Conservation (phyloP, 257 asterid genomes). For the Leonotis leonurus region DNA sequence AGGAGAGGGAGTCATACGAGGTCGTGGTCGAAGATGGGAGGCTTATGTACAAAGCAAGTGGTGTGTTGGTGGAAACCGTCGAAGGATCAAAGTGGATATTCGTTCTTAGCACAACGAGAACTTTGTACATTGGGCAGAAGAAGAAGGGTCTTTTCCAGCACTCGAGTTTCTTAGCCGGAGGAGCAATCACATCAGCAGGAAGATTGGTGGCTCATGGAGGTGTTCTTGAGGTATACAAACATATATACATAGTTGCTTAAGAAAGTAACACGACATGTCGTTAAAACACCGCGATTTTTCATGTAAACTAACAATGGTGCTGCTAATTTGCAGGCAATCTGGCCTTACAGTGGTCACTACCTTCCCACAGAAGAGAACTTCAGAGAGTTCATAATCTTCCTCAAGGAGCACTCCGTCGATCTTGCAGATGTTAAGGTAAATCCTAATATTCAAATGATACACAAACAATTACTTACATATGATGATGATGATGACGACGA, state of each 20-base stretch:
- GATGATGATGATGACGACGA: too few relatives aligned
- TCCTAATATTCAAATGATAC: too few relatives aligned
- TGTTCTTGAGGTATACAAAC: constrained; percentile 80
- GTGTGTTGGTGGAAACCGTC: constrained; percentile 44
- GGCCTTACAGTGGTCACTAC: constrained; percentile 98
- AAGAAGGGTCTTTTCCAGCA: constrained; percentile 78
- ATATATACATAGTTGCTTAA: neutral
- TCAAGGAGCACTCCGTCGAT: constrained; percentile 69
- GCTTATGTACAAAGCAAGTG: constrained; percentile 61
- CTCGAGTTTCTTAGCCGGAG: constrained; percentile 92
- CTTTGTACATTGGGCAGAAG: constrained; percentile 74
- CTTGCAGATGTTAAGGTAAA: constrained; percentile 79
- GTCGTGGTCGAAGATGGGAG: constrained; percentile 56
- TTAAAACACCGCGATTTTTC: neutral
- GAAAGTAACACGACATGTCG: neutral
- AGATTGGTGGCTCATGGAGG: constrained; percentile 81
- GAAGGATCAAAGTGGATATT: constrained; percentile 93
- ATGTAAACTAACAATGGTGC: neutral
- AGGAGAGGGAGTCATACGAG: constrained; percentile 77
- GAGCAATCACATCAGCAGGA: constrained; percentile 92
- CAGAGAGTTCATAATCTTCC: constrained; percentile 69
- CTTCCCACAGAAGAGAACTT: constrained; percentile 91
- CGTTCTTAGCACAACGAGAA: constrained; percentile 80
- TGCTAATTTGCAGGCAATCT: constrained; percentile 53
- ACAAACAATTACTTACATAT: too few relatives aligned